Evolutionary conservation across 371 early-diverging fungal species (phyloP).

Genomic region (Parasitella parasitica): DNA sequence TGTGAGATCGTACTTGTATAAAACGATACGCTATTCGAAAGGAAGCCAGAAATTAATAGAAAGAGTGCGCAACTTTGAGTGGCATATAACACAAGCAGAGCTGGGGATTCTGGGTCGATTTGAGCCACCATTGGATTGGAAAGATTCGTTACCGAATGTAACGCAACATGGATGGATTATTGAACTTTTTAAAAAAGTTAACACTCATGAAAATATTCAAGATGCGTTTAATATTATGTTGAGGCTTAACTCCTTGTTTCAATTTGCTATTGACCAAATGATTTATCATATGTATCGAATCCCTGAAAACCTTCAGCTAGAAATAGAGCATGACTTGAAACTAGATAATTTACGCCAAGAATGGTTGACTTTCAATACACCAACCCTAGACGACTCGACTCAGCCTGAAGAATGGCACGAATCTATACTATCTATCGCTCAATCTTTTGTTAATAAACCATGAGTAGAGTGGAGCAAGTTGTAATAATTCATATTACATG

Average conservation of each 20-base stretch:
- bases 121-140: background rate
- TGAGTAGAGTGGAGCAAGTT: slow-evolving; percentile 14
- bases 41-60: slow-evolving; percentile 21
- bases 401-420: background rate
- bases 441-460: background rate
- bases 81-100: slow-evolving; percentile 24
- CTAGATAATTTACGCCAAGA: slow-evolving; percentile 5
- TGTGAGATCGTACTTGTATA: slow-evolving; percentile 23
- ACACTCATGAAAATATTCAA: background rate
- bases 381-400: background rate
- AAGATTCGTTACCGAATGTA: background rate
- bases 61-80: slow-evolving; percentile 33
- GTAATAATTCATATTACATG: no score
- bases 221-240: slow-evolving; percentile 15
- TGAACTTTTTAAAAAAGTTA: background rate
- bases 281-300: slow-evolving; percentile 35
- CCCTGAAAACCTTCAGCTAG: slow-evolving; percentile 29
- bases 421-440: background rate
- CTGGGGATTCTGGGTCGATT: background rate
- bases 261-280: slow-evolving; percentile 45
- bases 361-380: background rate
- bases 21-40: slow-evolving; percentile 7
- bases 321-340: slow-evolving; percentile 37
- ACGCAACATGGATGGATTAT: slow-evolving; percentile 3
- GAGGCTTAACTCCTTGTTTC: slow-evolving; percentile 35